Base-by-base conservation (phyloP, 176 grass and related monocot genomes). In the Poa annua region DNA sequence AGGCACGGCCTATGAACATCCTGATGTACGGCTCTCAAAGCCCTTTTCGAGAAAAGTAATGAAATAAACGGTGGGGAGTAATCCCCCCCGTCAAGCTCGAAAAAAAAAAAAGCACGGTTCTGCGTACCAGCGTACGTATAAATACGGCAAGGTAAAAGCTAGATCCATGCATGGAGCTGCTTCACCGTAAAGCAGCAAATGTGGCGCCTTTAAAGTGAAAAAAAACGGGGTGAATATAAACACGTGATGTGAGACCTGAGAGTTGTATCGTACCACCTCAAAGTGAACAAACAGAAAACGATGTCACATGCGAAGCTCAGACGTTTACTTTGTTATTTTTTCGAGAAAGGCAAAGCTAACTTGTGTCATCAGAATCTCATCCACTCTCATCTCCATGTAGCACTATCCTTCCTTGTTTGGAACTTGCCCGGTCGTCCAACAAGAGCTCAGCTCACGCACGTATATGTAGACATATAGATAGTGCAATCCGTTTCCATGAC, bases 151-250 rank as follows among this genome's bases (percentile, higher is more conserved):
- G 63, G 74, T 54, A 84, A 74, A 74, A 84, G 66, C 21, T 11
- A 47, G 44, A 11, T 15, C 1, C 45, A 13, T 24, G 36, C 48
- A 42, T 8, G 44, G 44, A 76, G 49, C 24, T 3, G 70, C 52
- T 34, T 73, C 83, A 63, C 32, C 1, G 29, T 29, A 13, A 56
- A 20, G 25, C 66, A 42, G 41, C 41, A 42, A 42, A 42, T 8
- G 10, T 17, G n/a, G n/a, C 20, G 26, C 68, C 76, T 75, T 80
- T 84, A 57, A 84, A 84, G 63, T 32, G n/a, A 12, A 60, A 47
- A 70, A 60, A 59, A 32, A 11, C 2, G 15, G 13, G 38, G 14
- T 36, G 71, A 50, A 81, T 75, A 44, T 81, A 35, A 66, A 17
- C 65, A 79, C 20, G 75, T 60, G 36, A 79, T 38, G 75, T 60